Conservation (phyloP, 768 basidiomycete species). For the Pulveroboletus sp. region DNA sequence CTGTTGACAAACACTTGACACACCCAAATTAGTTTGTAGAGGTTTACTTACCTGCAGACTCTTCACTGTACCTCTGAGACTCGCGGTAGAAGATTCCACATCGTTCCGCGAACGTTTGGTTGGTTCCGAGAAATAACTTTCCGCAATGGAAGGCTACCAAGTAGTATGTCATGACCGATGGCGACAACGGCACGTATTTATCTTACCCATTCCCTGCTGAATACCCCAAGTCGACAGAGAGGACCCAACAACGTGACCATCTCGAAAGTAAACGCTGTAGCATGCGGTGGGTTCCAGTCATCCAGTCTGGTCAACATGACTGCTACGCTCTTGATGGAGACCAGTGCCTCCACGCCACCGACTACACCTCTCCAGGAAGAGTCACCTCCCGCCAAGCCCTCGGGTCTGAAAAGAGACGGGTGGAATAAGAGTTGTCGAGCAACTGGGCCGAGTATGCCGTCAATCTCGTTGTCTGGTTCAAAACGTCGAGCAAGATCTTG, state of each 20-base stretch:
- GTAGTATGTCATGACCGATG: neutral
- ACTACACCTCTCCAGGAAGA: conserved; percentile 85
- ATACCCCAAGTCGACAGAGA: conserved; percentile 78
- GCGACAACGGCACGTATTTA: no score
- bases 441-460: conserved; percentile 75
- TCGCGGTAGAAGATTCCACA: conserved; percentile 79
- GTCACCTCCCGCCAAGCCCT: conserved; percentile 71
- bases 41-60: conserved; percentile 64
- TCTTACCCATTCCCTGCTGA: conserved; percentile 84
- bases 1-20: conserved; percentile 24
- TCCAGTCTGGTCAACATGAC: conserved; percentile 72
- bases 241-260: conserved; percentile 75
- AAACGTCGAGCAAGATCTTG: conserved; percentile 82
- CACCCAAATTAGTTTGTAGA: neutral
- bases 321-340: conserved; percentile 82
- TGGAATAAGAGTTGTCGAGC: conserved; percentile 62
- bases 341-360: conserved; percentile 75
- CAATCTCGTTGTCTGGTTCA: conserved; percentile 74
- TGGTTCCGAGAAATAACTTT: conserved; percentile 83
- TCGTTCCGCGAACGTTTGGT: conserved; percentile 72
- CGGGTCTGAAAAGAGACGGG: conserved; percentile 57
- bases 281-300: conserved; percentile 66
- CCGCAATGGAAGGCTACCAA: conserved; percentile 67
- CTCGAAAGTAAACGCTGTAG: conserved; percentile 64
- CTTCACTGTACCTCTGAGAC: conserved; percentile 82